These are phyloP conservation scores for Piloderma croceum DNA, from an alignment of 768 basidiomycete genomes.

Conservation along the genomic window DNA sequence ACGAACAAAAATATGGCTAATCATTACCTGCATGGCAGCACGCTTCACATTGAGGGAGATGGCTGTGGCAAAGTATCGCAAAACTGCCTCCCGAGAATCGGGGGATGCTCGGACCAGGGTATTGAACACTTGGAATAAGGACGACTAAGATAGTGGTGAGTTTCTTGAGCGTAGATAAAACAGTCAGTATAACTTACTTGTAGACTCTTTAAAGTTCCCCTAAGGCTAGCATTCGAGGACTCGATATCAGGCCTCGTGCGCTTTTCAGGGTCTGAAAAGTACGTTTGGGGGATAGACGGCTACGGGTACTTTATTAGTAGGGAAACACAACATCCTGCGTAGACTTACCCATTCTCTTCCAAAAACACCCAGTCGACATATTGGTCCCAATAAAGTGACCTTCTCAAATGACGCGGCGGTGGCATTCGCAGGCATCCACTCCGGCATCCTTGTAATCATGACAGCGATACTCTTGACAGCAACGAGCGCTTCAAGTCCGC, in stretches of 20 bases:
- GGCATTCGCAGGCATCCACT: constrained; percentile 64
- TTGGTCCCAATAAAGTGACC: constrained; percentile 72
- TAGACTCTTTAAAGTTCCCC: constrained; percentile 79
- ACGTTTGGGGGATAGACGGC: constrained; percentile 71
- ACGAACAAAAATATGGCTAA: too few relatives aligned
- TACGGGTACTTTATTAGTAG: constrained; percentile 24
- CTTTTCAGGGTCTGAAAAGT: constrained; percentile 84
- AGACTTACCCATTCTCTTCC: constrained; percentile 78
- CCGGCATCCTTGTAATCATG: constrained; percentile 69
- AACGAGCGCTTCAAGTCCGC: constrained; percentile 75
- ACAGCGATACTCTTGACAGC: constrained; percentile 78
- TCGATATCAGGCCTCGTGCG: constrained; percentile 70
- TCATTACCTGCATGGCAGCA: constrained; percentile 85
- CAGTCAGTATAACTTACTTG: constrained; percentile 46
- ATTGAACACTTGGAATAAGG: constrained; percentile 86
- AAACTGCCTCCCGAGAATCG: constrained; percentile 71
- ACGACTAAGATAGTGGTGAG: constrained; percentile 36
- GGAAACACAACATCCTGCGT: background rate
- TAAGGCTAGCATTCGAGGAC: constrained; percentile 76
- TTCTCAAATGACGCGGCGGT: constrained; percentile 59
- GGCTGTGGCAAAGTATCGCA: constrained; percentile 75
- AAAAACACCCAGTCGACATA: constrained; percentile 81
- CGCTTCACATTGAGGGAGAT: constrained; percentile 76
- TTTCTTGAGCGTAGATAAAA: background rate
- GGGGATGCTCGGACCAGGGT: constrained; percentile 79